phyloP scores from a whole-genome alignment of 768 basidiomycete genomes.

The Leccinellum albellum region DNA sequence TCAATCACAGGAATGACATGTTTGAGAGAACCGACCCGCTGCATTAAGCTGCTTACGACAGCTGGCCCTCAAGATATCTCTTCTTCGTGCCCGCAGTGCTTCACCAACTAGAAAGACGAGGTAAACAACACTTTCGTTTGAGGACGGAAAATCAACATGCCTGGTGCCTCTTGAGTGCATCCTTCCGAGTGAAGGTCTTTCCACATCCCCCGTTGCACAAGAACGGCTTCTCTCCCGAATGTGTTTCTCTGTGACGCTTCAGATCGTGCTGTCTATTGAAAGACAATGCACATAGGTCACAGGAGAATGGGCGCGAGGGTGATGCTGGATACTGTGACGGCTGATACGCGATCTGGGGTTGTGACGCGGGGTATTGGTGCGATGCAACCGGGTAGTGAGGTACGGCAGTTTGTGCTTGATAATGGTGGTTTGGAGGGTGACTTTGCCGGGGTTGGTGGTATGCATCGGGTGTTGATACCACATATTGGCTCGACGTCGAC shows the following conservation, averaged over 20 bases:
- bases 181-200: conserved; percentile 85
- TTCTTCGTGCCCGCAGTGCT: conserved; percentile 72
- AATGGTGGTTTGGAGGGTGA: conserved; percentile 24
- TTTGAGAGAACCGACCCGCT: conserved; percentile 13
- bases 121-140: conserved; percentile 13
- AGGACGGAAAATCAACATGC: conserved; percentile 36
- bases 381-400: conserved; percentile 28
- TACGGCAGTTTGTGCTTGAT: conserved; percentile 35
- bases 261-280: conserved; percentile 86
- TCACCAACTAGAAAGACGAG: conserved; percentile 55
- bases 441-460: conserved; percentile 26
- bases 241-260: conserved; percentile 80
- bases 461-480: conserved; percentile 4
- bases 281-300: conserved; percentile 72
- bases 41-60: conserved; percentile 16
- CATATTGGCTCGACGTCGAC: conserved; percentile 22
- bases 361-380: conserved; percentile 27
- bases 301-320: conserved; percentile 60
- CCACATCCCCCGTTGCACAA: conserved; percentile 80
- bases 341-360: conserved; percentile 17
- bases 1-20: conserved; percentile 19
- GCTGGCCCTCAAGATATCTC: conserved; percentile 29
- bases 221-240: conserved; percentile 83
- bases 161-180: conserved; percentile 84
- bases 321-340: conserved; percentile 52